Percentiles rank a stretch among this genome's conserved stretches.
These are phyloP conservation scores for Schoenoplectus triqueter DNA, from an alignment of 202 grass and related monocot species.

Conservation along the genomic window DNA sequence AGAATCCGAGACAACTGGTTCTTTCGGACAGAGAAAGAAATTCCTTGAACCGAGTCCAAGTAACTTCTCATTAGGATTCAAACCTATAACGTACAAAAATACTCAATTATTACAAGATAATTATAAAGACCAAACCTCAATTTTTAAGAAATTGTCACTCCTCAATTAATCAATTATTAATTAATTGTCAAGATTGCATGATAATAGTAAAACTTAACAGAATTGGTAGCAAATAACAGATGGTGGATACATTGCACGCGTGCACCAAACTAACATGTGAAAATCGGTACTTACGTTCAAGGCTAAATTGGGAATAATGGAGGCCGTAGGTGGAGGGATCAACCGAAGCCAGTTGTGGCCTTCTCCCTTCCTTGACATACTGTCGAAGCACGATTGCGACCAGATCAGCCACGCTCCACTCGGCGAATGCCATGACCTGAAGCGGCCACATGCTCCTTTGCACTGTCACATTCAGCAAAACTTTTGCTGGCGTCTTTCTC, in stretches of 20 bases:
- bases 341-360: slow-evolving; percentile 49
- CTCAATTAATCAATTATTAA: background rate
- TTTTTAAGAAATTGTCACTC: background rate
- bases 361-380: slow-evolving; percentile 75
- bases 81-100: slow-evolving; percentile 46
- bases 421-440: slow-evolving; percentile 74
- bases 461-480: slow-evolving; percentile 82
- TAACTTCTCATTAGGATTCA: slow-evolving; percentile 67
- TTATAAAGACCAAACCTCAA: background rate
- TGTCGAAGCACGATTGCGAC: slow-evolving; percentile 52
- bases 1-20: slow-evolving; percentile 1
- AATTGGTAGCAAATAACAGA: slow-evolving; percentile 16
- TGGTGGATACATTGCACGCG: slow-evolving; percentile 10
- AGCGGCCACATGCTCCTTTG: slow-evolving; percentile 75
- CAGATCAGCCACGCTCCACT: slow-evolving; percentile 74
- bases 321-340: slow-evolving; percentile 60
- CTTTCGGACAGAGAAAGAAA: slow-evolving; percentile 84
- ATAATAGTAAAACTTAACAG: background rate
- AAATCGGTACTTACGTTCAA: slow-evolving; percentile 63
- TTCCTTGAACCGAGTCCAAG: slow-evolving; percentile 78
- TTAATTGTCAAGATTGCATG: background rate
- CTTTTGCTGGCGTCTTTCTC: slow-evolving; percentile 64
- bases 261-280: background rate
- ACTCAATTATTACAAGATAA: background rate
- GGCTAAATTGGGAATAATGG: slow-evolving; percentile 91